Evolutionary conservation across 2,329 filamentous ascomycete species (phyloP).

Genomic region (Cercospora sp.): DNA sequence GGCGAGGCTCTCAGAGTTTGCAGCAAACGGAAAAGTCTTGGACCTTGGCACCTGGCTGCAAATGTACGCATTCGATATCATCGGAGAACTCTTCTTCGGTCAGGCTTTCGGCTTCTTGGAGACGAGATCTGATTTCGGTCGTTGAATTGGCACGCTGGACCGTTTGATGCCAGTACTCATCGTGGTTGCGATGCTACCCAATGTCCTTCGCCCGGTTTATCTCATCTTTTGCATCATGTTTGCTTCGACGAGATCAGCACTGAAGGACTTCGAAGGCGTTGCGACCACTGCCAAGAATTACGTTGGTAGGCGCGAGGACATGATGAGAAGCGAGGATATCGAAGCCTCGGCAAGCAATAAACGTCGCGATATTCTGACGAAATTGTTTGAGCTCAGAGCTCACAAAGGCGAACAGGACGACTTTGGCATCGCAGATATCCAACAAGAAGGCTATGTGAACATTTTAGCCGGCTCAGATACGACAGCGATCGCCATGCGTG

Average conservation of each 20-base stretch:
- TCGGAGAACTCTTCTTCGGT: constrained; percentile 12
- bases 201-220: background rate
- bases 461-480: background rate
- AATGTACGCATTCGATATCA: constrained; percentile 1
- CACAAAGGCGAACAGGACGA: background rate
- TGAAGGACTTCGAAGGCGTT: background rate
- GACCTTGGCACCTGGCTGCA: constrained; percentile 5
- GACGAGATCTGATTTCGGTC: constrained; percentile 3
- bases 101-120: constrained; percentile 19
- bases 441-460: background rate
- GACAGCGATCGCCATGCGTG: constrained; percentile 1
- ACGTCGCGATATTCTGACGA: background rate
- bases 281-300: background rate
- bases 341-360: background rate
- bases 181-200: background rate
- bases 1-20: background rate
- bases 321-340: background rate
- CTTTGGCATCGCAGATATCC: background rate
- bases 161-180: background rate
- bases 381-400: background rate
- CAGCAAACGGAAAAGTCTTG: background rate
- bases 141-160: background rate
- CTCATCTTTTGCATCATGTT: background rate
- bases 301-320: background rate
- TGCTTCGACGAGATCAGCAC: background rate